Percentiles rank a stretch among this genome's conserved stretches.
Evolutionary conservation across 495 filamentous ascomycete species (phyloP).

Genomic region (Sordaria brevicollis): DNA sequence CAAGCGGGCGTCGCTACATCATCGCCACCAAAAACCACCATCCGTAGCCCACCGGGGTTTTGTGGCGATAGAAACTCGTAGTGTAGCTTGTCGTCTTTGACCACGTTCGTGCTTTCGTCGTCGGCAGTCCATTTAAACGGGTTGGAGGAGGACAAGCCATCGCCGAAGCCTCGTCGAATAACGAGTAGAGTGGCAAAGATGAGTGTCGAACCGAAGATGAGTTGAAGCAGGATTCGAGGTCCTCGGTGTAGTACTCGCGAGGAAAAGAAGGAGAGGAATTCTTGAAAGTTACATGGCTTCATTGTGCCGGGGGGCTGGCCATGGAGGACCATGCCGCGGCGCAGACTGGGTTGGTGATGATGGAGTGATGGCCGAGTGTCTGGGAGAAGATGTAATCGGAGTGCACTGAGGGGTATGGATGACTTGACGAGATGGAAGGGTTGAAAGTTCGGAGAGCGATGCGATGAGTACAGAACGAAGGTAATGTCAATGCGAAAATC

Average conservation of each 20-base stretch:
- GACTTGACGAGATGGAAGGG: neutral
- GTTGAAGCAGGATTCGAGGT: conserved; percentile 15
- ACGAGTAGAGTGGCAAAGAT: conserved; percentile 12
- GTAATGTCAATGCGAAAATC: neutral
- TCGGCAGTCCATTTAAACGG: neutral
- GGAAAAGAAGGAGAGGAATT: conserved; percentile 10
- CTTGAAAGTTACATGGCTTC: neutral
- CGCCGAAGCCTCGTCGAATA: neutral
- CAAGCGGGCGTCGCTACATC: conserved; percentile 18
- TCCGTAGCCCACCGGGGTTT: conserved; percentile 10
- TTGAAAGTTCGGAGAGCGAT: neutral
- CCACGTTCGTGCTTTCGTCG: neutral
- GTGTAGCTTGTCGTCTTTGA: neutral
- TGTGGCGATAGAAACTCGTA: neutral
- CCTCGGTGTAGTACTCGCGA: conserved; percentile 13
- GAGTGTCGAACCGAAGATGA: conserved; percentile 7
- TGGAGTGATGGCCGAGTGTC: neutral
- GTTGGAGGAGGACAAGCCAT: neutral
- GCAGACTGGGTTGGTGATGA: neutral
- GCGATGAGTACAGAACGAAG: no score
- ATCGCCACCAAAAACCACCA: conserved; percentile 24
- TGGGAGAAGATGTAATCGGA: neutral
- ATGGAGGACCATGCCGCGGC: conserved; percentile 4
- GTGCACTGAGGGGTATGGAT: neutral
- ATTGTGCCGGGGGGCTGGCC: neutral